Base-by-base conservation (phyloP, 148 eudicot species). In the Dysphania ambrosioides region DNA sequence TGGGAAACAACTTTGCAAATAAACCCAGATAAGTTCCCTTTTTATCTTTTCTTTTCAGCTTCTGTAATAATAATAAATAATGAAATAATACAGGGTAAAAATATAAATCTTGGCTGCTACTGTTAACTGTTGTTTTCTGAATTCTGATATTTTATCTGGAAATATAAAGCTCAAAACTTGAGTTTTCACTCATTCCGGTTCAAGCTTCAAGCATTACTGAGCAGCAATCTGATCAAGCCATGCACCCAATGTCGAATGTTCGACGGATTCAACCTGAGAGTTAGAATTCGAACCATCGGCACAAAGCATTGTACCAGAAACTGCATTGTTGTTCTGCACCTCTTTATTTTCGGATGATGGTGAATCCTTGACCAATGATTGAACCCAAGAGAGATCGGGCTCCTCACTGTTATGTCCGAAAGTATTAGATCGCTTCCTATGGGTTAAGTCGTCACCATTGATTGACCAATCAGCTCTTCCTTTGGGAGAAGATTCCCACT, bases 331-430 rank as follows among this genome's bases (percentile, higher is more conserved):
- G 31, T 72, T 56, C 4, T 26, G 73, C 56, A 30, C 75, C 3
- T 85, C 84, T 72, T 81, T 80, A 38, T 72, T 79, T 26, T 77
- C 85, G 0, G 74, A 65, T 24, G 71, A 67, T 41, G 91, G 88
- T 66, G 89, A 78, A 51, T 88, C 92, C 61, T 86, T 88, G 65
- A 88, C 91, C 56, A 88, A 76, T 9, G 91, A 86, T 40, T 86
- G 89, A 36, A 88, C 87, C 91, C 91, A 88, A 5, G 91, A 84
- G 0, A 88, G 73, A 64, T 88, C 87, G 3, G 89, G 91, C 79
- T 85, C 91, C 66, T 87, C 91, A 2, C 79, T 84, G 8, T 72
- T 74, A 31, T 76, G 76, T 55, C 88, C 86, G 35, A 55, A n/a
- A 0, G 83, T 77, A 16, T 74, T 62, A 34, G 91, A 80, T 44